Conservation (phyloP, 352 stramenopile genomes). For the Phytophthora idaei region DNA sequence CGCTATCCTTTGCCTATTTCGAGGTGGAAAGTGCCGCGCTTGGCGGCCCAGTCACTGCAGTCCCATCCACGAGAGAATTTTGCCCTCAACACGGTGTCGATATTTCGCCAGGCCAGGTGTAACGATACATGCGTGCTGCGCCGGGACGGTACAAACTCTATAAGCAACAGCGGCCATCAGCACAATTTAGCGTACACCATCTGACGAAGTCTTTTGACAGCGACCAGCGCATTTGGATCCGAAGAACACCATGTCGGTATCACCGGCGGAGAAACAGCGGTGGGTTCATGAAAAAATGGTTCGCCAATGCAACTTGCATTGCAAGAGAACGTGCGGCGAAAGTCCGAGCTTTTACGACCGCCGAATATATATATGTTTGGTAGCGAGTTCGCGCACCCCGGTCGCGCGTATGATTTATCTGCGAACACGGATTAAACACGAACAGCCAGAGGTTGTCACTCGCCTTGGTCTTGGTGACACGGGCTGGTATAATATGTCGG, state of each 20-base stretch:
- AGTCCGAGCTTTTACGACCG: too few species aligned
- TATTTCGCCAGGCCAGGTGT: constrained; percentile 16
- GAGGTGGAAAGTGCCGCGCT: constrained; percentile 23
- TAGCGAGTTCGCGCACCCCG: too few species aligned
- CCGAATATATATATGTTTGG: too few species aligned
- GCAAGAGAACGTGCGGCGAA: too few species aligned
- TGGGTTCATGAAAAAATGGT: constrained; percentile 19
- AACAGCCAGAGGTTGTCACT: too few species aligned
- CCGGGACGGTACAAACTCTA: constrained; percentile 24
- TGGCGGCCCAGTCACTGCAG: constrained; percentile 12
- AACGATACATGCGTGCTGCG: constrained; percentile 18
- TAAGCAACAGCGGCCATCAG: constrained; percentile 4
- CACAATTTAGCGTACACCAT: constrained; percentile 7
- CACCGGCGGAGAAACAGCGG: constrained; percentile 7
- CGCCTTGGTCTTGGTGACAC: too few species aligned
- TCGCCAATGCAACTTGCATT: too few species aligned
- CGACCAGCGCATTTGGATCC: constrained; percentile 19
- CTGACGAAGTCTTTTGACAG: constrained; percentile 8
- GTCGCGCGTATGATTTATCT: too few species aligned
- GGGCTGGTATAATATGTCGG: too few species aligned
- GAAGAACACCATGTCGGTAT: constrained; percentile 9
- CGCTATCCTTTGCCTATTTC: constrained; percentile 14
- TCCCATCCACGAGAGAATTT: constrained; percentile 34
- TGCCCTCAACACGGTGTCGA: constrained; percentile 18
- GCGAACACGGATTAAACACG: too few species aligned